Evolutionary conservation across 208 protist genomes (phyloP), one percentile per base, ranked within the genome.

Genomic region (Crithidia mellificae): DNA sequence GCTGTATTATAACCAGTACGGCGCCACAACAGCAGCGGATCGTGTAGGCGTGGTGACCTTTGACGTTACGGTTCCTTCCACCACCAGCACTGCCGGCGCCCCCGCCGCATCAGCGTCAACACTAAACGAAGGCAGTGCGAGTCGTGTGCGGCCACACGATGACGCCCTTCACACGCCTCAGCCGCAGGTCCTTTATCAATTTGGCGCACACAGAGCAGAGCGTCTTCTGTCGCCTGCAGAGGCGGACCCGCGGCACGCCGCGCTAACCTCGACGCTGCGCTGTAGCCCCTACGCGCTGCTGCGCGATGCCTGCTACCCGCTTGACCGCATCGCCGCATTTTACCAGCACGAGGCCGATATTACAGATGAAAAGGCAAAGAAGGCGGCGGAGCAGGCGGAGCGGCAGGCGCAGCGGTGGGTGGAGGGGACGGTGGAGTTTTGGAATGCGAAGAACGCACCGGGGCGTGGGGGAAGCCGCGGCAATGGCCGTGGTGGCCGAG

Each of bases 341-440:
- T 61, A 52, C 63, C 22, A 51, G 12, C 7, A 24, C 29, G 54
- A 36, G 14, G 12, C 54, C 9, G 47, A 69, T 32, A 58, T 36
- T 2, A 39, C 36, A 0, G 51, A 22, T 2, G 25, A 49, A 22
- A 38, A 38, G 24, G 53, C 44, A 20, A 20, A 32, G 14, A 30
- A 43, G 27, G 46, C 65, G 5, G 66, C 64, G 19, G 41, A 17
- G 17, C 62, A 63, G 15, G 63, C 71, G 14, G 63, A 54, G 70
- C 63, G 53, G 36, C 46, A 56, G 58, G 63, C 59, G 61, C 49
- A 68, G 66, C 70, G 61, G 44, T 87, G 81, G 81, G 74, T 81
- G 50, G 77, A 76, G 49, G 64, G 59, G 19, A 79, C 72, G 20
- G 58, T 78, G 19, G 36, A 41, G 30, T 64, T 49, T 20, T 74